phyloP scores from a whole-genome alignment of 306 rosid genomes.

The Lathyrus oleraceus region DNA sequence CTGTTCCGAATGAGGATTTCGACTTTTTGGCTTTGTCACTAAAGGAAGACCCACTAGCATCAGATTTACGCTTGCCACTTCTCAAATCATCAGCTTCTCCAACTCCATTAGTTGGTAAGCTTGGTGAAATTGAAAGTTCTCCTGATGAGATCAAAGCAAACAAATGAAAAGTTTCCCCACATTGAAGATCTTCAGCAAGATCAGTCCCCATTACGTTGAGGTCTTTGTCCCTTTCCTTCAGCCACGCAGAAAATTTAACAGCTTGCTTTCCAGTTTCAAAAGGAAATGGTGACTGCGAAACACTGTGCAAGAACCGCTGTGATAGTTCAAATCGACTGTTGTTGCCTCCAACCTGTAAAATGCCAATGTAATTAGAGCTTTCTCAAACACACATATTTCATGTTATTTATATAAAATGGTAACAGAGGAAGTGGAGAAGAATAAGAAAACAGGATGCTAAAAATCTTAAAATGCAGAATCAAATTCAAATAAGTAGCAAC shows the following conservation, averaged over 20 bases:
- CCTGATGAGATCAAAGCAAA: slow-evolving; percentile 78
- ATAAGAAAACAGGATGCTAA: slow-evolving; percentile 3
- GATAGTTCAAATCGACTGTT: slow-evolving; percentile 71
- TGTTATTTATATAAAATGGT: slow-evolving; percentile 9
- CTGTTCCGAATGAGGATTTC: slow-evolving; percentile 58
- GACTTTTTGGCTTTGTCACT: slow-evolving; percentile 57
- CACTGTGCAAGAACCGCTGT: slow-evolving; percentile 66
- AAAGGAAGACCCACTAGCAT: slow-evolving; percentile 50
- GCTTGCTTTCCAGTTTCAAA: slow-evolving; percentile 69
- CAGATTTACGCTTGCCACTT: slow-evolving; percentile 69
- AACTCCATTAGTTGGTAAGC: slow-evolving; percentile 80
- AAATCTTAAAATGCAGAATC: not conserved
- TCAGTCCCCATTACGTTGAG: slow-evolving; percentile 56
- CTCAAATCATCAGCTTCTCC: slow-evolving; percentile 90
- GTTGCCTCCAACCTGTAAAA: slow-evolving; percentile 77
- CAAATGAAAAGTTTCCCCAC: slow-evolving; percentile 82
- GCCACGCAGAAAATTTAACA: slow-evolving; percentile 63
- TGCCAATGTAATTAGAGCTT: slow-evolving; percentile 29
- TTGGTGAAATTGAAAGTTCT: slow-evolving; percentile 69
- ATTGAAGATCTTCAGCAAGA: slow-evolving; percentile 74
- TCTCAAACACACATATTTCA: not conserved
- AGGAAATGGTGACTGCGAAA: slow-evolving; percentile 86
- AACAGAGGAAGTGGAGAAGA: not conserved
- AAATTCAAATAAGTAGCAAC: not conserved
- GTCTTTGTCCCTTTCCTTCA: slow-evolving; percentile 61